Percentiles rank a stretch among this genome's conserved stretches.
Evolutionary conservation across 148 eudicot genomes (phyloP).

Genomic region (Suaeda aralocaspica): DNA sequence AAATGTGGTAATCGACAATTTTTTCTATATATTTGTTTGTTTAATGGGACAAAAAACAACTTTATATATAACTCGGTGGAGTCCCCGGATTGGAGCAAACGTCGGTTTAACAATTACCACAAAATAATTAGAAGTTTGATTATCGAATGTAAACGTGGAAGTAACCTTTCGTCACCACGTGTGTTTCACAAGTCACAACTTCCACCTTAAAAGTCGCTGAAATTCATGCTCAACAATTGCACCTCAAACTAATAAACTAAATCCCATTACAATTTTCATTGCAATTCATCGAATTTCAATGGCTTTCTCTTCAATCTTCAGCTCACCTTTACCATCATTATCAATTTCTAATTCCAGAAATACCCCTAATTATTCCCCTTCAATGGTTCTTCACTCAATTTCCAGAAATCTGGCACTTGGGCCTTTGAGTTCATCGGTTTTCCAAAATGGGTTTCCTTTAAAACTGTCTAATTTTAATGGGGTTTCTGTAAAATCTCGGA

Average conservation of each 20-base stretch:
- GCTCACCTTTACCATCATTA: conserved; percentile 28
- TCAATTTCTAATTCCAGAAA: background rate
- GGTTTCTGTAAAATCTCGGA: conserved; percentile 35
- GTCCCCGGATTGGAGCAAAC: too few relatives aligned
- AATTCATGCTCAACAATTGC: background rate
- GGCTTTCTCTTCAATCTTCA: conserved; percentile 49
- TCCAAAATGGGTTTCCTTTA: conserved; percentile 44
- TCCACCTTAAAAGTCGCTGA: too few relatives aligned
- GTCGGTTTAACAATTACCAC: conserved; percentile 11
- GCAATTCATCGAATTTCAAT: conserved; percentile 27
- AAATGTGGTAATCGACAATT: too few relatives aligned
- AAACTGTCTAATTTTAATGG: conserved; percentile 35
- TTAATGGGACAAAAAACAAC: too few relatives aligned
- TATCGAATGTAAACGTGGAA: background rate
- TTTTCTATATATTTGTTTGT: too few relatives aligned
- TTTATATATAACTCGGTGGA: too few relatives aligned
- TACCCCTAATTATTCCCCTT: conserved; percentile 20
- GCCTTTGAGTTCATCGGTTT: conserved; percentile 45
- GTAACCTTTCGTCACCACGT: conserved; percentile 15
- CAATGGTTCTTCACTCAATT: conserved; percentile 25
- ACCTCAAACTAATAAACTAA: background rate
- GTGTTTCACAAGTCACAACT: background rate
- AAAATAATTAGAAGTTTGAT: background rate
- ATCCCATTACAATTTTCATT: background rate
- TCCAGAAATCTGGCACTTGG: conserved; percentile 31